A percentile compares a stretch with the other conserved stretches of the same genome.
Evolutionary conservation across 805 yeast genomes (phyloP).

Genomic region (Zygosaccharomyces rouxii): DNA sequence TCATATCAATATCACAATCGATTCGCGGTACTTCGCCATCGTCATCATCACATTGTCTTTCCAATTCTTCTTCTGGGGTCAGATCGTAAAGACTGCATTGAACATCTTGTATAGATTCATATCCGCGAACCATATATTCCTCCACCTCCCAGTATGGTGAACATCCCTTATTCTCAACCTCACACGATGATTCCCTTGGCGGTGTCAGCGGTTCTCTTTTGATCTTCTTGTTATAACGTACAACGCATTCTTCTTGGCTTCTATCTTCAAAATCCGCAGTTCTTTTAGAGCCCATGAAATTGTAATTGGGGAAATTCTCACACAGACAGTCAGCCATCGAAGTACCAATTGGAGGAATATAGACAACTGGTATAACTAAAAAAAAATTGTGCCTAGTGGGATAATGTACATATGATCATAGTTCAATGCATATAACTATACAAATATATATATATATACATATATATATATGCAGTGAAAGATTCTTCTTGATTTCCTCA

Average conservation of each 20-base stretch:
- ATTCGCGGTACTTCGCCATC: conserved; percentile 3
- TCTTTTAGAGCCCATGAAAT: conserved; percentile 4
- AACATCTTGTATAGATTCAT: conserved; percentile 13
- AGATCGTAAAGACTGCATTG: conserved; percentile 24
- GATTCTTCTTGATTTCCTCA: background rate
- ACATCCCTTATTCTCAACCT: conserved; percentile 1
- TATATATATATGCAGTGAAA: background rate
- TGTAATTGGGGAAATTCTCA: conserved; percentile 1
- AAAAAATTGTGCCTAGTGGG: too few species aligned
- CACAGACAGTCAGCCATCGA: conserved; percentile 6
- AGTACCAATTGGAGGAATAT: background rate
- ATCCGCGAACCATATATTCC: conserved; percentile 30
- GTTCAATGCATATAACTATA: background rate
- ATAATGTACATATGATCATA: background rate
- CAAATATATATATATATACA: background rate
- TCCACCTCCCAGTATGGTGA: conserved; percentile 27
- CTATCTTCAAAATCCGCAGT: conserved; percentile 1
- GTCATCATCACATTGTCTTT: background rate
- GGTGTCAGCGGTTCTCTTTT: conserved; percentile 4
- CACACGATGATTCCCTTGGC: background rate
- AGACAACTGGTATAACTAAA: background rate
- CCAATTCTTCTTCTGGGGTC: conserved; percentile 22
- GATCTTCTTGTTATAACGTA: background rate
- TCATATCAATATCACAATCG: conserved; percentile 5
- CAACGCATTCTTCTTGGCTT: background rate